phyloP scores from a whole-genome alignment of 208 protist species.

The Acanthamoeba castellanii region DNA sequence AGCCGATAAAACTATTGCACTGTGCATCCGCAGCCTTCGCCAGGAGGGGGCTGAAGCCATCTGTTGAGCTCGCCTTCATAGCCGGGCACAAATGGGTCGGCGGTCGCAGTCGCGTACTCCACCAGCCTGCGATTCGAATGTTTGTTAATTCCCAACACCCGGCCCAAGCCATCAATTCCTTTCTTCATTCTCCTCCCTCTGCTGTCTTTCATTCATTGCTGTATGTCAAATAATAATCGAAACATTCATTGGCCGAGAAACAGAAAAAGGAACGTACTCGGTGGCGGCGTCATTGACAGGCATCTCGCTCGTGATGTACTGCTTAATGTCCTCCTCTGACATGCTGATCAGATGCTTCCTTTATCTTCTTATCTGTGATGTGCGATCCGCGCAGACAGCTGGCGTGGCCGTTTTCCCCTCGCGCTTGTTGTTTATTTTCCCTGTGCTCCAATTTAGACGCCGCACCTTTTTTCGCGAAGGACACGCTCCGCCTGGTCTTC shows the following conservation, averaged over 20 bases:
- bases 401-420: neutral
- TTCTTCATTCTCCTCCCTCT: neutral
- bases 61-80: slow-evolving; percentile 31
- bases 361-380: neutral
- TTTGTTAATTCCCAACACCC: neutral
- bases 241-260: neutral
- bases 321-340: slow-evolving; percentile 40
- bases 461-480: no score
- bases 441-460: neutral
- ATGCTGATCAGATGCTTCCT: neutral
- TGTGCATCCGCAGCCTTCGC: slow-evolving; percentile 13
- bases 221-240: neutral
- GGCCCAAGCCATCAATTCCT: no score
- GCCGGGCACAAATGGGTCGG: slow-evolving; percentile 32
- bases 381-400: neutral
- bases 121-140: neutral
- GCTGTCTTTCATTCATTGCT: neutral
- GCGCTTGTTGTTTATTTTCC: neutral
- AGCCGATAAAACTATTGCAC: neutral
- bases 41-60: slow-evolving; percentile 42
- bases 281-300: neutral
- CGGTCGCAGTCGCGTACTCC: neutral
- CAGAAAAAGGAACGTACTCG: neutral
- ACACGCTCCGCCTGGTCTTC: no score
- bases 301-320: neutral